Evolutionary conservation across 2,329 filamentous ascomycete genomes (phyloP), one percentile per base, ranked within the genome.

Genomic region (Scedosporium boydii): DNA sequence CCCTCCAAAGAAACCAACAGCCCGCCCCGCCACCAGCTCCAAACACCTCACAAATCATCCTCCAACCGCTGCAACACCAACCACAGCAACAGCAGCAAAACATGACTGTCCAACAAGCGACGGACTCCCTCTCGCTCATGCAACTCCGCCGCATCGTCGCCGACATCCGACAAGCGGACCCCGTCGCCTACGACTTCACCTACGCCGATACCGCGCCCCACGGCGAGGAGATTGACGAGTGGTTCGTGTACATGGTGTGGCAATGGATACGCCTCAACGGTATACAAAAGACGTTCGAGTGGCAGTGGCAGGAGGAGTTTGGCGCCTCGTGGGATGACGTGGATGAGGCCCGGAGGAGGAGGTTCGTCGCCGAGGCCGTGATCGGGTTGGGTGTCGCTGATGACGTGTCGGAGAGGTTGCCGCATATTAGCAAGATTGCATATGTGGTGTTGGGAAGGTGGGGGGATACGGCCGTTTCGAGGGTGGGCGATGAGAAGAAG

Each of bases 191-290:
- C 78, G 92, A 95, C 64, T 99, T 96, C 72, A 84, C 84, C 66
- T 93, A 93, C 76, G 78, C 83, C 27, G 89, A 93, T 73, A 82
- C 83, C 62, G 87, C 87, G 23, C 78, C 85, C 0, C 88, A 96
- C 68, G 86, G 90, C 18, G 91, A 95, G 66, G 95, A 99, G 78
- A 81, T 99, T 58, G 91, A 98, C 72, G 95, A 99, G 76, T 99
- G 95, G 95, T 99, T 99, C 75, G 87, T 88, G 61, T 97, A 98
- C 75, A 89, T 89, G 68, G 87, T 91, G 65, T 89, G 90, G 74
- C 93, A 98, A 72, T 90, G 90, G 76, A 82, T 88, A 57, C 87
- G 93, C 69, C 79, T 97, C 58, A 83, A 89, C 61, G 84, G 87
- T 61, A 87, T 90, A 21, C 90, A 90, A 70, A 81, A 85, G 44